These are phyloP conservation scores for Thozetella sp. DNA, from an alignment of 495 filamentous ascomycete species.

Conservation along the genomic window DNA sequence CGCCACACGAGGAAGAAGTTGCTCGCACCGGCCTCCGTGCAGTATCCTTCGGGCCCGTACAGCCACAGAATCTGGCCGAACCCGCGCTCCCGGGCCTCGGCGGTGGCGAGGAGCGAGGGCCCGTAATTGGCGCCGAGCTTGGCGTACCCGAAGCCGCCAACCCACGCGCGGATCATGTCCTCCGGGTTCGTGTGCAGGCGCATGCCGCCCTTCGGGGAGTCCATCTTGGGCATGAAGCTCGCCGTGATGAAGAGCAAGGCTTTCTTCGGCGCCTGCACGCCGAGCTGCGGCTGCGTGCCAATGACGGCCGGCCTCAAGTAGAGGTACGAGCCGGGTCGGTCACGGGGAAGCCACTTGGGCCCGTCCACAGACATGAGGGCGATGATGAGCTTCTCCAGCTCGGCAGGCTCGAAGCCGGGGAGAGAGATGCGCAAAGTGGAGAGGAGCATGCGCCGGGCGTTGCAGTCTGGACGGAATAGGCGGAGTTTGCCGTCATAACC, in stretches of 20 bases:
- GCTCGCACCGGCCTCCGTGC: conserved; percentile 89
- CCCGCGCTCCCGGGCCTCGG: conserved; percentile 68
- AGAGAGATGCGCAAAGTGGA: conserved; percentile 76
- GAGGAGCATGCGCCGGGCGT: conserved; percentile 72
- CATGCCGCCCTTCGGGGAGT: conserved; percentile 61
- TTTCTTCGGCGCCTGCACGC: conserved; percentile 79
- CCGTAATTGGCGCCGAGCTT: conserved; percentile 95
- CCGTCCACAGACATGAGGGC: conserved; percentile 70
- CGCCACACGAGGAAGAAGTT: conserved; percentile 92
- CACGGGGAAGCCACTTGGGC: conserved; percentile 77
- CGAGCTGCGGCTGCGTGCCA: conserved; percentile 75
- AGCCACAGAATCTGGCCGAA: conserved; percentile 94
- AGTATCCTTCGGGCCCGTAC: conserved; percentile 70
- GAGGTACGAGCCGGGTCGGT: conserved; percentile 66
- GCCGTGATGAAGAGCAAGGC: conserved; percentile 84
- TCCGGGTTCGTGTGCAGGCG: conserved; percentile 76
- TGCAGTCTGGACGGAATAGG: conserved; percentile 81
- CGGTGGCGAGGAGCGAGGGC: conserved; percentile 73
- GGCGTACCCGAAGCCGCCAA: conserved; percentile 86
- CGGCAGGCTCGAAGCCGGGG: conserved; percentile 70
- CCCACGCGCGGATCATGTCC: conserved; percentile 87
- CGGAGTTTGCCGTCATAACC: conserved; percentile 81
- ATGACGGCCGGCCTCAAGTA: conserved; percentile 86
- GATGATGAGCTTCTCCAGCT: conserved; percentile 76
- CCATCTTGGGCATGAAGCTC: conserved; percentile 67